Evolutionary conservation across 1,139 yeast species (phyloP).

Genomic region (Sugiyamaella novakii): DNA sequence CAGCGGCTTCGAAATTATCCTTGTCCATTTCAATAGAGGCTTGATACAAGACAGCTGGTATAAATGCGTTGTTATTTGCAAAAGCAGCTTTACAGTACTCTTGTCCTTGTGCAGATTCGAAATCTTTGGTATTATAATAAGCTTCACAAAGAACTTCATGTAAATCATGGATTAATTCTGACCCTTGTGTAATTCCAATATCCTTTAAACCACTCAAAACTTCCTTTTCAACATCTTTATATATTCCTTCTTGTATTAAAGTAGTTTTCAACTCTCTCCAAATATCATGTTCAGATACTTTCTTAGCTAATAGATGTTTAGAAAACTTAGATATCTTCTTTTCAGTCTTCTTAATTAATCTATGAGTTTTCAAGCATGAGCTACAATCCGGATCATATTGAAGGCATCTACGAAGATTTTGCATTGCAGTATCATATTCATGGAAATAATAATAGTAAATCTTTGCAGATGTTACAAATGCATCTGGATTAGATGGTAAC

Average conservation of each 20-base stretch:
- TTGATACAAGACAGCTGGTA: conserved; percentile 51
- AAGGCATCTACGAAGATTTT: conserved; percentile 59
- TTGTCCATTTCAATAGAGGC: conserved; percentile 49
- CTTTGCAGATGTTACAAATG: conserved; percentile 43
- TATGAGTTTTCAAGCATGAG: conserved; percentile 54
- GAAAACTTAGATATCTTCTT: conserved; percentile 34
- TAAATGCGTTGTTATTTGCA: conserved; percentile 44
- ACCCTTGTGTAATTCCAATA: conserved; percentile 18
- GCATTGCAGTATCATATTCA: conserved; percentile 55
- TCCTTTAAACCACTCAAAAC: conserved; percentile 16
- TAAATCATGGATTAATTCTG: conserved; percentile 41
- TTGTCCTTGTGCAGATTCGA: conserved; percentile 41
- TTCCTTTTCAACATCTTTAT: conserved; percentile 26
- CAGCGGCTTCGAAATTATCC: conserved; percentile 51
- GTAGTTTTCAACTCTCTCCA: conserved; percentile 35
- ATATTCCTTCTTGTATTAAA: conserved; percentile 28
- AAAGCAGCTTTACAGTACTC: conserved; percentile 45
- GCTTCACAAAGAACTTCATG: conserved; percentile 54
- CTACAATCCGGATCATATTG: conserved; percentile 68
- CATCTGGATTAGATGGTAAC: conserved; percentile 33
- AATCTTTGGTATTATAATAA: conserved; percentile 43
- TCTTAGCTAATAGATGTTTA: conserved; percentile 23
- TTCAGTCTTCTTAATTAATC: conserved; percentile 48
- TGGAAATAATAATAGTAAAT: conserved; percentile 54
- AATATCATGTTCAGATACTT: conserved; percentile 45